phyloP scores from a whole-genome alignment of 2,329 filamentous ascomycete genomes.

The Ceratocystiopsis minuta region DNA sequence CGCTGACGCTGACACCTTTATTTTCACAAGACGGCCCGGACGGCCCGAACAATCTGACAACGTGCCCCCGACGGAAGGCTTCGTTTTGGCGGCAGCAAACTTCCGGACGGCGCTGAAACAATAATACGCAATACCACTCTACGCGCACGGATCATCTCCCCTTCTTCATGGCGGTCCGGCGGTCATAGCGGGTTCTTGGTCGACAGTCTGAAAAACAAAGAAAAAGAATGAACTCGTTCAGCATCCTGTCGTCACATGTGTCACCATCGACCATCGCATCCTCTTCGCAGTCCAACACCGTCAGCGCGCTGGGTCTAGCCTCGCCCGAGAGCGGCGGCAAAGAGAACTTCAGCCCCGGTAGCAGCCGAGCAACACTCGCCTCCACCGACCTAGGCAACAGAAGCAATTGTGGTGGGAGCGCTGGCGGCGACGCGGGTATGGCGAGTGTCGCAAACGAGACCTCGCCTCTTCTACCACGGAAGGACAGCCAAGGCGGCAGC shows the following conservation, averaged over 20 bases:
- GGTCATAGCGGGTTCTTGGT: slow-evolving; percentile 11
- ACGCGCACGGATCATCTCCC: background rate
- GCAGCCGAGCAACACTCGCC: background rate
- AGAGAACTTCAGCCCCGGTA: slow-evolving; percentile 13
- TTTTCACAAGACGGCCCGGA: no score
- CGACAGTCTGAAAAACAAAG: slow-evolving; percentile 24
- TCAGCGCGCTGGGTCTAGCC: slow-evolving; percentile 32
- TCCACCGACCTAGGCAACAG: background rate
- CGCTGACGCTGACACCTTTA: no score
- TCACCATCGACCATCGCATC: slow-evolving; percentile 39
- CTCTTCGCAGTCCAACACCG: slow-evolving; percentile 42
- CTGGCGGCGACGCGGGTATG: background rate
- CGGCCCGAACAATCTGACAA: no score
- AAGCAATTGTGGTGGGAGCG: slow-evolving; percentile 2
- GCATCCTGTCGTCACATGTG: slow-evolving; percentile 77
- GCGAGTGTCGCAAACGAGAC: slow-evolving; percentile 37
- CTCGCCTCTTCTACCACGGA: slow-evolving; percentile 39
- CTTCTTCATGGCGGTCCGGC: slow-evolving; percentile 33
- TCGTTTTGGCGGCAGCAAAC: no score
- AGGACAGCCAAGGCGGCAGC: slow-evolving; percentile 3
- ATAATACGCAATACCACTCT: background rate
- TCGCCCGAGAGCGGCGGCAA: slow-evolving; percentile 23
- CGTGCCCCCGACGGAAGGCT: no score
- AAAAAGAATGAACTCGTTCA: slow-evolving; percentile 72
- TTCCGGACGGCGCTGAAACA: no score